phyloP scores from a whole-genome alignment of 78 protist genomes.

The Pigoraptor vietnamica region DNA sequence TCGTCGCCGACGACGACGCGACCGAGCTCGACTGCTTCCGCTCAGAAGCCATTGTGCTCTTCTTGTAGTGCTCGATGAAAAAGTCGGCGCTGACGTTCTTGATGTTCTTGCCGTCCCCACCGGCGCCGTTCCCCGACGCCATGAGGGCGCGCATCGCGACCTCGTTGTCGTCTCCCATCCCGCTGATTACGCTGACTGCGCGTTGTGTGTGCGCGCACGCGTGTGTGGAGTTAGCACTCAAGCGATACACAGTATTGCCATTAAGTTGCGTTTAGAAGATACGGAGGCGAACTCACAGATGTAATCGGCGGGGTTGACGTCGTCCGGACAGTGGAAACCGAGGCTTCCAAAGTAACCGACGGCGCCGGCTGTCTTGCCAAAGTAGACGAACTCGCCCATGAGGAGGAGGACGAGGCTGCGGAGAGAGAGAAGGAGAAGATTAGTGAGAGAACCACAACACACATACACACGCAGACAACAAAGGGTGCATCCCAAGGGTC shows the following conservation, averaged over 20 bases:
- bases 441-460: background rate
- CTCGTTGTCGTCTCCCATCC: background rate
- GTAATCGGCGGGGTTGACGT: background rate
- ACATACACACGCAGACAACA: too few relatives aligned
- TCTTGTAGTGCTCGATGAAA: background rate
- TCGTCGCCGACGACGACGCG: background rate
- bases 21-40: background rate
- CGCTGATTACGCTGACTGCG: background rate
- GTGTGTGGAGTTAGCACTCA: too few relatives aligned
- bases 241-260: too few relatives aligned
- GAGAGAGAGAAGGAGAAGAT: background rate
- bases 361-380: background rate
- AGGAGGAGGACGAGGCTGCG: background rate
- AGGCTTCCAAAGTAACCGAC: background rate
- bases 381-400: background rate
- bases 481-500: background rate
- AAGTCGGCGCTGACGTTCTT: background rate
- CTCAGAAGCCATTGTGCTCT: background rate
- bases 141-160: background rate
- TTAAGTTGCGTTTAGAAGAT: too few relatives aligned
- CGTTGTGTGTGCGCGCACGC: too few relatives aligned
- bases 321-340: background rate
- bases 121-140: too few relatives aligned
- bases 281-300: background rate
- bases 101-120: background rate